Conservation (phyloP, 83 land plant genomes). For the Picea engelmannii region DNA sequence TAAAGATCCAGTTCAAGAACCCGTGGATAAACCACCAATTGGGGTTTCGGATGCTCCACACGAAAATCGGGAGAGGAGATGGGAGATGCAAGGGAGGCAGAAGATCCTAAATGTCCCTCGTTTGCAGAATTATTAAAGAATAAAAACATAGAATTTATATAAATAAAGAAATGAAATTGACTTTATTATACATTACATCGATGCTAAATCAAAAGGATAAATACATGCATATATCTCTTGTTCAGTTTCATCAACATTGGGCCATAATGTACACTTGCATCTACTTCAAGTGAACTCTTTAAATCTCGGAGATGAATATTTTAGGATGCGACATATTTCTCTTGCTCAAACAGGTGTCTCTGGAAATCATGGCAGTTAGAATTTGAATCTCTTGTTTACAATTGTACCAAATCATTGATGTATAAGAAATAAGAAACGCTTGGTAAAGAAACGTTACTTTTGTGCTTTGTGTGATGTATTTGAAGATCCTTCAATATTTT, state of each 20-base stretch:
- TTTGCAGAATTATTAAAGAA: no score
- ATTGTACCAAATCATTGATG: not conserved
- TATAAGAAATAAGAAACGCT: not conserved
- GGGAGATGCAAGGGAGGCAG: no score
- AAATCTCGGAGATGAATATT: constrained; percentile 52
- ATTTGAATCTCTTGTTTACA: not conserved
- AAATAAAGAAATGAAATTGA: not conserved
- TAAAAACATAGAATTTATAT: not conserved
- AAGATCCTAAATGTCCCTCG: no score
- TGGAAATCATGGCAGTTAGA: constrained; percentile 18
- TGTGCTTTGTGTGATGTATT: constrained; percentile 17
- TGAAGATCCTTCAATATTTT: constrained; percentile 21
- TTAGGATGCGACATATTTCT: constrained; percentile 35
- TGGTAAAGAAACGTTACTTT: constrained; percentile 39
- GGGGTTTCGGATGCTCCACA: no score
- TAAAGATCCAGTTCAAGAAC: no score
- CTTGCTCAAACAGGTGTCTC: constrained; percentile 41
- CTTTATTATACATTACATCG: not conserved
- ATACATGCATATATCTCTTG: constrained; percentile 66
- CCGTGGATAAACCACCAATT: no score
- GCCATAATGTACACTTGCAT: constrained; percentile 32
- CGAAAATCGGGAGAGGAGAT: no score
- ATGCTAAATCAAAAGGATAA: not conserved
- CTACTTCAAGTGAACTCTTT: constrained; percentile 52
- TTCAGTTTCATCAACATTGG: constrained; percentile 79